Conservation (phyloP, 257 asterid species). For the Penstemon eatonii region DNA sequence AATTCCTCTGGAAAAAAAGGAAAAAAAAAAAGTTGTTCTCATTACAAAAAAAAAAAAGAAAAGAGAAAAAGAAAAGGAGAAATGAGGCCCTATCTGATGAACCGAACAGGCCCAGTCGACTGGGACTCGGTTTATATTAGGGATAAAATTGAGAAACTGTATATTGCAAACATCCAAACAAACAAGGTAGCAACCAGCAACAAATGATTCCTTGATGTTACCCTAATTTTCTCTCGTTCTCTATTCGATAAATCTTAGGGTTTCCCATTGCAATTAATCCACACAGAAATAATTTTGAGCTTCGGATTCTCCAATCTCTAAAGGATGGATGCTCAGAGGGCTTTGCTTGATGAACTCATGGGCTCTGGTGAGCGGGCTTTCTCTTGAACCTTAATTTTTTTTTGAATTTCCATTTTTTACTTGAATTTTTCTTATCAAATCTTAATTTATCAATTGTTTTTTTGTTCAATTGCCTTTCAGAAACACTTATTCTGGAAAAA, state of each 20-base stretch:
- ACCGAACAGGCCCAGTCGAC: too few relatives aligned
- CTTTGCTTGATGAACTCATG: slow-evolving; percentile 92
- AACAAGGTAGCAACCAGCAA: not conserved
- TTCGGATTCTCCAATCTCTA: slow-evolving; percentile 18
- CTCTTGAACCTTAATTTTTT: slow-evolving; percentile 27
- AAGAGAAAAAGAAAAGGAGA: too few relatives aligned
- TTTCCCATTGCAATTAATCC: not conserved
- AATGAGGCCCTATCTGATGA: too few relatives aligned
- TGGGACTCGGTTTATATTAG: too few relatives aligned
- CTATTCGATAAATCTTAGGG: not conserved
- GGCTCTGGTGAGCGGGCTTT: slow-evolving; percentile 60
- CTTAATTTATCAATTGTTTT: not conserved
- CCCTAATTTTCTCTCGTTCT: not conserved
- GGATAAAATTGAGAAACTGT: too few relatives aligned
- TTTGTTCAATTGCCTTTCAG: not conserved
- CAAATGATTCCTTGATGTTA: not conserved
- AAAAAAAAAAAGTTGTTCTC: too few relatives aligned
- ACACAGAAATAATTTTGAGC: not conserved
- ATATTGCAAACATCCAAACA: not conserved
- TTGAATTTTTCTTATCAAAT: not conserved
- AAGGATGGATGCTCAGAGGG: slow-evolving; percentile 89
- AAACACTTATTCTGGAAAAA: not conserved
- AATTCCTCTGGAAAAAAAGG: too few relatives aligned
- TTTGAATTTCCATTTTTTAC: not conserved
- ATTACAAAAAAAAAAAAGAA: too few relatives aligned